phyloP scores from a whole-genome alignment of 768 basidiomycete species.

The Suillus variegatus region DNA sequence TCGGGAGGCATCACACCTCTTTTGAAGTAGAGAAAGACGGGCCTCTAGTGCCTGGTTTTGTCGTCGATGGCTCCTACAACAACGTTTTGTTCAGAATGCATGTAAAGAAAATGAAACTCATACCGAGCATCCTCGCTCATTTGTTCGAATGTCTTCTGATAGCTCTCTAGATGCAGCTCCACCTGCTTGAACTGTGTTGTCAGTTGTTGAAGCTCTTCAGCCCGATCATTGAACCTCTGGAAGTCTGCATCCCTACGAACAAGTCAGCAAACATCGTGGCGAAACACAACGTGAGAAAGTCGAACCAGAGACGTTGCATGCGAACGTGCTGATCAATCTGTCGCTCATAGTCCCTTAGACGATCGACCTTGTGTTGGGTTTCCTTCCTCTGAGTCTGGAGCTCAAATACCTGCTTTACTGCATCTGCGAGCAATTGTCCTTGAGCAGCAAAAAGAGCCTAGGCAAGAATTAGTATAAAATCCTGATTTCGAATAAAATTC shows the following conservation, averaged over 20 bases:
- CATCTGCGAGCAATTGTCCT: slow-evolving; percentile 67
- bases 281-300: background rate
- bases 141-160: slow-evolving; percentile 51
- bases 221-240: slow-evolving; percentile 64
- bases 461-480: slow-evolving; percentile 3
- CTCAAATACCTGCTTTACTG: slow-evolving; percentile 65
- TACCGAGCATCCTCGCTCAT: slow-evolving; percentile 65
- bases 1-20: slow-evolving; percentile 39
- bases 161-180: slow-evolving; percentile 61
- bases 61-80: slow-evolving; percentile 52
- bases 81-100: slow-evolving; percentile 3
- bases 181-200: slow-evolving; percentile 64
- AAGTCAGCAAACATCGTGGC: slow-evolving; percentile 12
- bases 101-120: slow-evolving; percentile 14
- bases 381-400: slow-evolving; percentile 78
- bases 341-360: slow-evolving; percentile 82
- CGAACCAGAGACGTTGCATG: slow-evolving; percentile 77
- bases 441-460: slow-evolving; percentile 73
- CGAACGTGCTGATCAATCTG: slow-evolving; percentile 82
- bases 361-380: slow-evolving; percentile 77
- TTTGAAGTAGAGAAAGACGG: slow-evolving; percentile 48
- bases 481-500: background rate
- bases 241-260: slow-evolving; percentile 71
- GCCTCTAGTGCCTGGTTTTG: slow-evolving; percentile 66
- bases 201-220: slow-evolving; percentile 56